Base-by-base conservation (phyloP, 768 basidiomycete species). In the Termitomyces sp. region DNA sequence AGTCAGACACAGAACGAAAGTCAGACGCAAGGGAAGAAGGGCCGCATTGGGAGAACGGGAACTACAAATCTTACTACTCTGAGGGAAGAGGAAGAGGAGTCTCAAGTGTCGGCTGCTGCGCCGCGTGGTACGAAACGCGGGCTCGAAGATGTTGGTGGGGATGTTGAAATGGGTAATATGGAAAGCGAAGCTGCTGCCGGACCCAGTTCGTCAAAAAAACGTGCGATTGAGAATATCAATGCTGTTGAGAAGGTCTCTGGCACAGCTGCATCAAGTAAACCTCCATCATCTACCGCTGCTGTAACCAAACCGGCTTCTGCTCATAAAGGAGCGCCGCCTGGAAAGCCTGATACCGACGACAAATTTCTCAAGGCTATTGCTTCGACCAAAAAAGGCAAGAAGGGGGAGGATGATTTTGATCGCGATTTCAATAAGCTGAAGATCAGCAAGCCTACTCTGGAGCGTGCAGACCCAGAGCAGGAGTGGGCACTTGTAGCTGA, bases 391-490 rank as follows among this genome's bases (percentile, higher is more conserved):
- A 78, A 79, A 20, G 86, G 84, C 1, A 89, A 86, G 75, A 86
- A 80, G 66, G 63, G 72, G 2, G 88, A 89, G 67, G 87, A 89
- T 65, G 76, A 77, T 4, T 89, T 89, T 60, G 90, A 93, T 71
- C 79, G 86, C 18, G 90, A 92, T 58, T 93, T 93, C 66, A 90
- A 91, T 67, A 83, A 86, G 47, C 74, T 92, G 57, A 84, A 82
- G 64, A 88, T 92, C 48, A 79, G 85, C 6, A 87, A 83, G 66
- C 86, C 88, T 2, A 82, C 83, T 52, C 62, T 85, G 53, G 74
- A 72, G 57, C 71, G 67, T 3, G 77, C 78, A 30, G 79, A 83
- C 20, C 73, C 72, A 35, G 81, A 81, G 48, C 71, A 79, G 46
- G 77, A 80, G 49, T 88, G 86, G 86, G 78, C 74, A 2, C 68